Conservation (phyloP, 2,329 filamentous ascomycete species). For the Fusarium sp. region DNA sequence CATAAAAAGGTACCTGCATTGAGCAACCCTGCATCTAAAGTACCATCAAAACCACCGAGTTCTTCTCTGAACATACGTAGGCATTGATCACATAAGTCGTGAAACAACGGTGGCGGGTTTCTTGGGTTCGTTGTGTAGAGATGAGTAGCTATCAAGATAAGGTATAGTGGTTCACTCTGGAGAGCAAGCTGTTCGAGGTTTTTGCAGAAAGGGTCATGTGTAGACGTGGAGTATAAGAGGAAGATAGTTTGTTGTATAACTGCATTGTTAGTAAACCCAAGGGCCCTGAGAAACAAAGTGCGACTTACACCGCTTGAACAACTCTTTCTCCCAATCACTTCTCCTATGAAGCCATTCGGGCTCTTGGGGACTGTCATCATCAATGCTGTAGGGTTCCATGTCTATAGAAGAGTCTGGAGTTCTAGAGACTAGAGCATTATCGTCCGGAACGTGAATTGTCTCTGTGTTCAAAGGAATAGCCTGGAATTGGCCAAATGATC, state of each 20-base stretch:
- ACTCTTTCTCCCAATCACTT: slow-evolving; percentile 1
- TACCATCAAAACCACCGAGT: slow-evolving; percentile 15
- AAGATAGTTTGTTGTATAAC: slow-evolving; percentile 31
- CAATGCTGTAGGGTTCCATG: too few species aligned
- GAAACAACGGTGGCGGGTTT: slow-evolving; percentile 12
- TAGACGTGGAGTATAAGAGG: slow-evolving; percentile 30
- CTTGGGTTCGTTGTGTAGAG: slow-evolving; percentile 25
- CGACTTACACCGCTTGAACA: slow-evolving; percentile 22
- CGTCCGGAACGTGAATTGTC: not conserved
- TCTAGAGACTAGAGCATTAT: not conserved
- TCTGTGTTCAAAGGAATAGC: not conserved
- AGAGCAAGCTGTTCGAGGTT: slow-evolving; percentile 14
- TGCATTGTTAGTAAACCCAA: not conserved
- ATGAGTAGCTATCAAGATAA: slow-evolving; percentile 28
- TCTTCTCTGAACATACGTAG: slow-evolving; percentile 30
- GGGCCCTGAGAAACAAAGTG: not conserved
- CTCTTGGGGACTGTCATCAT: not conserved
- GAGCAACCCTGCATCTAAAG: slow-evolving; percentile 16
- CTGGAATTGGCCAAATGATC: slow-evolving; percentile 5
- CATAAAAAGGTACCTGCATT: slow-evolving; percentile 32
- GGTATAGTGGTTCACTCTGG: slow-evolving; percentile 27
- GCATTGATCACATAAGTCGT: slow-evolving; percentile 29
- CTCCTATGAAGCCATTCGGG: slow-evolving; percentile 4
- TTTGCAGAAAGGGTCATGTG: slow-evolving; percentile 17
- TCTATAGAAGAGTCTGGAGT: not conserved